phyloP scores from a whole-genome alignment of 1,284 basidiomycete species.

The Ustilago vetiveriae region DNA sequence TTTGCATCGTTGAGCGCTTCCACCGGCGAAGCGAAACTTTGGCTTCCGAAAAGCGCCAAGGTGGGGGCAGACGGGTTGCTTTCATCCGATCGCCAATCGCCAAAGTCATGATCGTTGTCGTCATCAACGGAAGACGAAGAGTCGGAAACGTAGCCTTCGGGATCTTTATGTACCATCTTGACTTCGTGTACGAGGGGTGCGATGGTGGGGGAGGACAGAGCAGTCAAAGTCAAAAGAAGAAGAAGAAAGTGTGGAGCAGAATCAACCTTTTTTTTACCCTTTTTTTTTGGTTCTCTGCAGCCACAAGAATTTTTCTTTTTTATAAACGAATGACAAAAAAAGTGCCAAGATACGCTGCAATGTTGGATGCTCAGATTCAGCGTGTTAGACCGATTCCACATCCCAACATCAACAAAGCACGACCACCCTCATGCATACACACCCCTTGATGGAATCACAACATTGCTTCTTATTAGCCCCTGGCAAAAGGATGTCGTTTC shows the following conservation, averaged over 20 bases:
- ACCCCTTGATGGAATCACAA: too few relatives aligned
- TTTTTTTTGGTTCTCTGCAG: too few relatives aligned
- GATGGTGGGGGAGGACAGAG: too few relatives aligned
- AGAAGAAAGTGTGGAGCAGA: background rate
- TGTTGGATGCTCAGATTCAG: too few relatives aligned
- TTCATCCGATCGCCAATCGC: constrained; percentile 34
- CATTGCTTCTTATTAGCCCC: too few relatives aligned
- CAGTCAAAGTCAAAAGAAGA: background rate
- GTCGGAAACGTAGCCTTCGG: constrained; percentile 24
- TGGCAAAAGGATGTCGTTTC: background rate
- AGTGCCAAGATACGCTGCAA: too few relatives aligned
- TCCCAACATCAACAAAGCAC: too few relatives aligned
- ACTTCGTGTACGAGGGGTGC: too few relatives aligned
- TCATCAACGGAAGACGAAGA: constrained; percentile 33
- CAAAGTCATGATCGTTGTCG: constrained; percentile 54
- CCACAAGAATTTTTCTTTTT: too few relatives aligned
- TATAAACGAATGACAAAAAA: too few relatives aligned
- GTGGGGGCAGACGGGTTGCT: constrained; percentile 23
- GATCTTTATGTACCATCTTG: constrained; percentile 45
- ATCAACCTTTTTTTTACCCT: constrained; percentile 5
- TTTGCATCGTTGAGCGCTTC: constrained; percentile 54
- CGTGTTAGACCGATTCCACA: too few relatives aligned
- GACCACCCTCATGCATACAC: too few relatives aligned
- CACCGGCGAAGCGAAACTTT: constrained; percentile 41
- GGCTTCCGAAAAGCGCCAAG: constrained; percentile 25